phyloP scores from a whole-genome alignment of 1,139 yeast species.

The Lodderomyces metapsilosis region DNA sequence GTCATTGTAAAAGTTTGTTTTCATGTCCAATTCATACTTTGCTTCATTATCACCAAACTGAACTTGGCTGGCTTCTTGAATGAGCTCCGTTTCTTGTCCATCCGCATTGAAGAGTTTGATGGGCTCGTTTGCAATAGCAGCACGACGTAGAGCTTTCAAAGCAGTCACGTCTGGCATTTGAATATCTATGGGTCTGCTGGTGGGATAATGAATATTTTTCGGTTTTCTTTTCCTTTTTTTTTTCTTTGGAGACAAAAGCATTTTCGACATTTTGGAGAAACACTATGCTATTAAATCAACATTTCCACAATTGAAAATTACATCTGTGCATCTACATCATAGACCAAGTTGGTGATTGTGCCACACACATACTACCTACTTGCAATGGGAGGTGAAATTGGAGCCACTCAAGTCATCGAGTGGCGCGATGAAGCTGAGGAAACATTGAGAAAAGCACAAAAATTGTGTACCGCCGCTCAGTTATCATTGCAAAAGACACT shows the following conservation, averaged over 20 bases:
- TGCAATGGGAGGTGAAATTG: constrained; percentile 7
- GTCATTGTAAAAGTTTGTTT: constrained; percentile 61
- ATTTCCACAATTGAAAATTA: no score
- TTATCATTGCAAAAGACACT: constrained; percentile 25
- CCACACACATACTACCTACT: no score
- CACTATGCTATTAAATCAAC: no score
- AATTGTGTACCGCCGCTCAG: constrained; percentile 34
- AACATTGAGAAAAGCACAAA: constrained; percentile 31
- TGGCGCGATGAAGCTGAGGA: constrained; percentile 33
- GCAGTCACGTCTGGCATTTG: constrained; percentile 8
- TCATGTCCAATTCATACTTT: constrained; percentile 33
- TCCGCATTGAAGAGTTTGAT: constrained; percentile 24
- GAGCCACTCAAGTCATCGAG: constrained; percentile 10
- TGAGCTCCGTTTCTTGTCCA: constrained; percentile 19
- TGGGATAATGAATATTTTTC: not conserved
- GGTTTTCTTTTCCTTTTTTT: no score
- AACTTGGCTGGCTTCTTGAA: constrained; percentile 38
- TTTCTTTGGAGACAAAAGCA: not conserved
- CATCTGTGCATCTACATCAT: no score
- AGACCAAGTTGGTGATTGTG: no score
- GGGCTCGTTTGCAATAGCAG: constrained; percentile 24
- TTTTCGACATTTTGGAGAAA: constrained; percentile 1
- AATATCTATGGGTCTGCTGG: no score
- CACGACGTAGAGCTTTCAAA: constrained; percentile 21
- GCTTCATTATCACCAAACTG: constrained; percentile 25